Conservation (phyloP, 2,329 filamentous ascomycete species). For the Helotiales sp. region DNA sequence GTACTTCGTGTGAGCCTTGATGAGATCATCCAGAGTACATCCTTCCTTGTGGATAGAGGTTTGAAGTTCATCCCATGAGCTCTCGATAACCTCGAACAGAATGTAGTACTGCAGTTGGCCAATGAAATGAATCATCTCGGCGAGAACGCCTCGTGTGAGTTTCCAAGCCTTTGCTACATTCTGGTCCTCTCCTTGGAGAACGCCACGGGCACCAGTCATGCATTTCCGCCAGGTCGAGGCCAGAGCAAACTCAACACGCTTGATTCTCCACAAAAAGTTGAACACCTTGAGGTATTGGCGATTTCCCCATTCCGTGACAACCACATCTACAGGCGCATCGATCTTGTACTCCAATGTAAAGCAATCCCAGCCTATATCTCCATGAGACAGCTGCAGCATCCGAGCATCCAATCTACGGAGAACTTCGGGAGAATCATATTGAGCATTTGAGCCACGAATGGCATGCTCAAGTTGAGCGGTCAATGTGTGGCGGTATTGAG, state of each 20-base stretch:
- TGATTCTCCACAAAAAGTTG: conserved; percentile 98
- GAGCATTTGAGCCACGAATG: conserved; percentile 94
- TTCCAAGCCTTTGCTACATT: conserved; percentile 85
- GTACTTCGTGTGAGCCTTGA: conserved; percentile 87
- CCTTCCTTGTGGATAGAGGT: conserved; percentile 80
- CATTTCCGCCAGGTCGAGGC: conserved; percentile 90
- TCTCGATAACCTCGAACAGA: conserved; percentile 96
- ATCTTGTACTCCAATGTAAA: conserved; percentile 99
- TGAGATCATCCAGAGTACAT: conserved; percentile 92
- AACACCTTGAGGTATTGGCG: conserved; percentile 98
- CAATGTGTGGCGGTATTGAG: conserved; percentile 93
- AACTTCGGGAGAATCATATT: conserved; percentile 92
- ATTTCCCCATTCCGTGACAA: conserved; percentile 93
- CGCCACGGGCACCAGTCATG: conserved; percentile 93
- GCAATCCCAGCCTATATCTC: conserved; percentile 98
- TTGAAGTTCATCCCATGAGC: conserved; percentile 91
- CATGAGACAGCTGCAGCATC: conserved; percentile 95
- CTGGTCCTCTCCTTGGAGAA: conserved; percentile 76
- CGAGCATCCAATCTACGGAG: conserved; percentile 91
- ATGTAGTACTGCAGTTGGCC: conserved; percentile 98
- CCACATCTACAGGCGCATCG: conserved; percentile 93
- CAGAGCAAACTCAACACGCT: conserved; percentile 94
- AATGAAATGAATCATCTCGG: conserved; percentile 98
- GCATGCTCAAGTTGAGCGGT: conserved; percentile 98
- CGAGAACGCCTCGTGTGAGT: conserved; percentile 81